Base-by-base conservation (phyloP, 768 basidiomycete species). In the Lactarius trivialis region DNA sequence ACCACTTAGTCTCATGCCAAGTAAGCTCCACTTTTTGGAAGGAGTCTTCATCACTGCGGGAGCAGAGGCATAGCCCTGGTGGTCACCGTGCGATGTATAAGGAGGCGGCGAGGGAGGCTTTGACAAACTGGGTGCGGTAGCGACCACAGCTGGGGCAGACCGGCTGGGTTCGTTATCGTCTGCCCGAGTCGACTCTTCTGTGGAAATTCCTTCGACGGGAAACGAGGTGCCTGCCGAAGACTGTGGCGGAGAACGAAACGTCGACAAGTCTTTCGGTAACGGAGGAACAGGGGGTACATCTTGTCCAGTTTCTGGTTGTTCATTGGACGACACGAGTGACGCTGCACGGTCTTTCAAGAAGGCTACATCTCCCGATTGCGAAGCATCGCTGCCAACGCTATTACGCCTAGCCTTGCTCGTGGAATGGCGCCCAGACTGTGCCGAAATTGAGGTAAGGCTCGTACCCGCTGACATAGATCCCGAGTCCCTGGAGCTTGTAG, bases 1-100 rank as follows among this genome's bases (percentile, higher is more conserved):
- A 61, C 81, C 81, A 15, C 85, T 81, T 55, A 91, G 73, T 70
- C 82, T 90, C 72, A 89, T 81, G 67, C 89, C 91, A 4, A 94
- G 76, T 26, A 95, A 89, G 71, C 92, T 94, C 93, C 93, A 95
- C 74, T 95, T 95, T 81, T 93, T 94, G n/a, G 89, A 91, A 36
- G 92, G 91, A 3, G 89, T 89, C 76, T 89, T 90, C 56, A 80
- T 76, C 48, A 80, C 76, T 17, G 76, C 70, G 43, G 85, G 78
- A 15, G 70, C 67, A 59, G 79, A 74, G 60, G 83, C 80, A 60
- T 70, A 72, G 75, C 77, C 70, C 67, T 71, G 70, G 1, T 55
- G 34, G 33, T 68, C 60, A 34, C 59, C 32, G 17, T 62, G 66
- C 24, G 69, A 66, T 7, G 68, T 69, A 50, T 66, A 50, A 30